Percentiles rank a stretch among this genome's conserved stretches.
These are phyloP conservation scores for Mrakia gelida DNA, from an alignment of 768 basidiomycete species.

Conservation along the genomic window DNA sequence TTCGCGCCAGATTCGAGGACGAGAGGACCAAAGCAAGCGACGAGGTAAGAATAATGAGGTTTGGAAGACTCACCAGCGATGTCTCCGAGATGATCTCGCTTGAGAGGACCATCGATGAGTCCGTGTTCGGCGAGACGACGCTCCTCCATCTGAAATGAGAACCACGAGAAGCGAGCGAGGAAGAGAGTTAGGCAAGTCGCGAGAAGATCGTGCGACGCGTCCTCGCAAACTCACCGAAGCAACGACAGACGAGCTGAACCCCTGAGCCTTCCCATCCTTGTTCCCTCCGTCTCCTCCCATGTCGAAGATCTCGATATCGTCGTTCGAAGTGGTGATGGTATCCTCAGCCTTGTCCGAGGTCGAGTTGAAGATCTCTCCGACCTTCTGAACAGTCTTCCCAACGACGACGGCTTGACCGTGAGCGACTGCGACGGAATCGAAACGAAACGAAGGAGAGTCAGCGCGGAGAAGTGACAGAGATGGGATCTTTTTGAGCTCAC, in stretches of 20 bases:
- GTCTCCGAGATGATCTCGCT: constrained; percentile 23
- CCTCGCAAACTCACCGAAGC: constrained; percentile 15
- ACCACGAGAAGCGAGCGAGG: background rate
- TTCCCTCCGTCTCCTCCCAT: background rate
- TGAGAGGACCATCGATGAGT: constrained; percentile 29
- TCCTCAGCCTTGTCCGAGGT: background rate
- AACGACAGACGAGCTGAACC: constrained; percentile 28
- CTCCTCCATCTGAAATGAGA: constrained; percentile 26
- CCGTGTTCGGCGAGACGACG: constrained; percentile 29
- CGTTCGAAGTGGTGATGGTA: constrained; percentile 11
- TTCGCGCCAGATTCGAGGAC: background rate
- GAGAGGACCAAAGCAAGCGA: background rate
- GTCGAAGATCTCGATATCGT: constrained; percentile 29
- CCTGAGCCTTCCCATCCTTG: constrained; percentile 19
- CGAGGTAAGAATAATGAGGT: background rate
- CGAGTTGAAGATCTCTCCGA: constrained; percentile 19
- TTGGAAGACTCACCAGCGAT: constrained; percentile 16
- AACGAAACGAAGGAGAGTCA: background rate
- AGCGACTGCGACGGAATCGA: background rate
- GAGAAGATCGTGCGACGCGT: too few relatives aligned
- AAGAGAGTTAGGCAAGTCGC: too few relatives aligned
- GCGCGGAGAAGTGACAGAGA: background rate
- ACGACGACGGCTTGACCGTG: constrained; percentile 28
- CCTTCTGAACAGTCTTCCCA: constrained; percentile 15
- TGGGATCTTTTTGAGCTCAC: constrained; percentile 35